Base-by-base conservation (phyloP, 352 stramenopile species). In the Phytophthora rubi region DNA sequence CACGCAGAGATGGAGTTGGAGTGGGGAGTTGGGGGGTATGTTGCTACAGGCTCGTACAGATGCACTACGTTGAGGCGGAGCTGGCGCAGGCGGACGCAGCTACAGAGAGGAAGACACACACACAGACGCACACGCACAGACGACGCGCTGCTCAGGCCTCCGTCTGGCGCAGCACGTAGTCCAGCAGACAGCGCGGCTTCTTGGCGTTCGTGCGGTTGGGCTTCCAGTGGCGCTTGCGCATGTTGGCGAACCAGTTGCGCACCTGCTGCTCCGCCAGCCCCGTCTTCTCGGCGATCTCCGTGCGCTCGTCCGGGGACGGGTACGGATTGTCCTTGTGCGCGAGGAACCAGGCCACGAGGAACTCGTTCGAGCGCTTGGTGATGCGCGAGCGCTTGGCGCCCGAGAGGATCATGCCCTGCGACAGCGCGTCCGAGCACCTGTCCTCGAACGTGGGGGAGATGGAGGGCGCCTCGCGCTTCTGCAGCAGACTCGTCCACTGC, bases 191-290 rank as follows among this genome's bases (percentile, higher is more conserved):
- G 39, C 88, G 86, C 42, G 88, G 88, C 66, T 92, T 92, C 77
- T 94, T 94, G 16, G 73, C 57, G 49, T 80, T 88, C n/a, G 72
- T 35, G 30, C 74, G 73, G 42, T 81, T 90, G n/a, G 88, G 88
- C 56, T 94, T 94, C 88, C 88, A 96, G 71, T 96, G 88, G 52
- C 88, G 86, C 65, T 96, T 96, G 52, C 88, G 88, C 86, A 96
- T 96, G 65, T 96, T 96, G 18, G 88, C 87, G 71, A 96, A 96
- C 88, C 88, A 96, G 61, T 96, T 94, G 65, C 87, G 87, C 62
- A 96, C 87, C 62, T 96, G 88, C 59, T 93, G 87, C 71, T 94
- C 88, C 6, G 79, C 82, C 30, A 96, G 65, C 0, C 84, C 85
- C 3, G 86, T 94, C 54, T 80, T 82, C 4, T 80, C 77, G 4